Conservation (phyloP, 2,329 filamentous ascomycete species). For the Sarocladium brachiariae region DNA sequence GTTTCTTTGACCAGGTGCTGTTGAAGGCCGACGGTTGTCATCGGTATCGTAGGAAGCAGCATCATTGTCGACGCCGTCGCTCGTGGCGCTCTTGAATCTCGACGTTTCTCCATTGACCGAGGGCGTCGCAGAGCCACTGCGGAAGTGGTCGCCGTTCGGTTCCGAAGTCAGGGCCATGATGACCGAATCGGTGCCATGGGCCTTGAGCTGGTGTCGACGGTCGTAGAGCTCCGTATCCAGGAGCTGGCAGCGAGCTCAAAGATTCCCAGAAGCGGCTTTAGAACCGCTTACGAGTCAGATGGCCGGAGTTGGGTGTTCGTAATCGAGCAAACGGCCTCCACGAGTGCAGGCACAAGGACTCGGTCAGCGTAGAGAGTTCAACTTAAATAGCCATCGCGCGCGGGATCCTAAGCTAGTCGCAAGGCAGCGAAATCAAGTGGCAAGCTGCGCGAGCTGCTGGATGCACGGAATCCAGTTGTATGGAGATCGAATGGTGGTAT, state of each 20-base stretch:
- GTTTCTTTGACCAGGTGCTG: conserved; percentile 37
- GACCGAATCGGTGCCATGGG: neutral
- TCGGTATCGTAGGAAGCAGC: conserved; percentile 19
- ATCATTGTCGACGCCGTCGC: conserved; percentile 24
- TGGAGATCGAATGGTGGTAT: neutral
- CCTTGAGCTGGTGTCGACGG: neutral
- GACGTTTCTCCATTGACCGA: conserved; percentile 23
- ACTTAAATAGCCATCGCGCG: conserved; percentile 3
- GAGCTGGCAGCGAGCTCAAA: neutral
- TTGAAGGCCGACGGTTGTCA: conserved; percentile 36
- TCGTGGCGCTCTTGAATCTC: conserved; percentile 19
- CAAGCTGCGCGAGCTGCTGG: neutral
- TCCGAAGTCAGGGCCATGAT: conserved; percentile 1
- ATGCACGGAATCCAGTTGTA: neutral
- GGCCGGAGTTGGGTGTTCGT: neutral
- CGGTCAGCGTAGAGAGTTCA: neutral
- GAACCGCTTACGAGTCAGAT: neutral
- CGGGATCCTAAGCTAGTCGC: neutral
- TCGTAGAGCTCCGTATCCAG: neutral
- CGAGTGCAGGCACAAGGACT: conserved; percentile 1
- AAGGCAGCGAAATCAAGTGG: neutral
- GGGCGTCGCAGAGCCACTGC: conserved; percentile 4
- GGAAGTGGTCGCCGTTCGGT: conserved; percentile 2
- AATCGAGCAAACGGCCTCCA: neutral
- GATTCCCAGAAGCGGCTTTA: neutral